phyloP scores from a whole-genome alignment of 1,284 basidiomycete species.

The Irpex lacteus region DNA sequence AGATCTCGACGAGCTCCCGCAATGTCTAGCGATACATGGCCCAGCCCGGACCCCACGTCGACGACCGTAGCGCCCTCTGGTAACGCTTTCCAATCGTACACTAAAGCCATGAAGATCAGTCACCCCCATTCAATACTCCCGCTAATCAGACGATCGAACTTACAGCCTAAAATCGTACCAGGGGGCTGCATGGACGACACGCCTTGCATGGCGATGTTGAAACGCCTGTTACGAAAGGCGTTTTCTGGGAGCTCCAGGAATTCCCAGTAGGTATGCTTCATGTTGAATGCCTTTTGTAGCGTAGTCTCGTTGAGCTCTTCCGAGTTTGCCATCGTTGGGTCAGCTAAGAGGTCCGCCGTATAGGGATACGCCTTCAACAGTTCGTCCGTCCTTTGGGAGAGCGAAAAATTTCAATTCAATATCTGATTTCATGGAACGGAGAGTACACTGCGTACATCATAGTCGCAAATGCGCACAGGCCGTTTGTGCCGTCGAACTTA shows the following conservation, averaged over 20 bases:
- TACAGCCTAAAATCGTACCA: constrained; percentile 30
- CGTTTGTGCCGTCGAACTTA: constrained; percentile 27
- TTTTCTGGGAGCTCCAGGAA: constrained; percentile 3
- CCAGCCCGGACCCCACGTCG: constrained; percentile 18
- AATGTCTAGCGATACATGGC: constrained; percentile 10
- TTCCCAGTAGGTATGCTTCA: constrained; percentile 4
- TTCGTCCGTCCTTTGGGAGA: constrained; percentile 1
- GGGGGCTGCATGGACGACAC: constrained; percentile 8
- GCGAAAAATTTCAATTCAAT: neutral
- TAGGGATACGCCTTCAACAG: constrained; percentile 4
- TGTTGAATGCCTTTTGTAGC: constrained; percentile 3
- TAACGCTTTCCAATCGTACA: constrained; percentile 15
- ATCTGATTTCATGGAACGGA: too few species aligned
- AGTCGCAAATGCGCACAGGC: constrained; percentile 17
- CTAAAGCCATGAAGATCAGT: constrained; percentile 6
- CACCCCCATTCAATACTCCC: too few species aligned
- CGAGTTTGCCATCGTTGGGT: constrained; percentile 17
- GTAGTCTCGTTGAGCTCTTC: constrained; percentile 12
- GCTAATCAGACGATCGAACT: neutral
- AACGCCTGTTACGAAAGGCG: neutral
- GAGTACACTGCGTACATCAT: constrained; percentile 1
- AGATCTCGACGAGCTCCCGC: constrained; percentile 9
- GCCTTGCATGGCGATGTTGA: constrained; percentile 3
- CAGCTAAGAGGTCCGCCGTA: constrained; percentile 4
- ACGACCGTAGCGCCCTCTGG: constrained; percentile 12